Percentiles rank a stretch among this genome's conserved stretches.
Evolutionary conservation across 495 filamentous ascomycete species (phyloP).

Genomic region (Penicillium desertorum): DNA sequence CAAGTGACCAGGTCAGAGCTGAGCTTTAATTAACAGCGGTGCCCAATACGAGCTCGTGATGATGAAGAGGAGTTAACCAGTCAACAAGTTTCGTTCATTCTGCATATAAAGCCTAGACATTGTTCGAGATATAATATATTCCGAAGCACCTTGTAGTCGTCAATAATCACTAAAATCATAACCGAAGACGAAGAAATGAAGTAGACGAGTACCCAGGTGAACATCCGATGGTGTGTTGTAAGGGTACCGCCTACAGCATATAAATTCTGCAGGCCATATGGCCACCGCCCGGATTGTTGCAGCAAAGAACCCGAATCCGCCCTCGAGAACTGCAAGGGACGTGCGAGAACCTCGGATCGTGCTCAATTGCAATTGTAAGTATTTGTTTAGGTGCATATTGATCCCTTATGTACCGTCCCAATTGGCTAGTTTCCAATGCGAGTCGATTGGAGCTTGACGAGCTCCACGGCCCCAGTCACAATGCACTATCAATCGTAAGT

Average conservation of each 20-base stretch:
- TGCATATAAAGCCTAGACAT: background rate
- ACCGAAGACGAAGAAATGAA: background rate
- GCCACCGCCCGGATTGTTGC: conserved; percentile 8
- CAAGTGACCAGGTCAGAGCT: background rate
- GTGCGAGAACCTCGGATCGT: conserved; percentile 11
- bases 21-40: background rate
- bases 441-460: background rate
- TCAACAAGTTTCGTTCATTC: background rate
- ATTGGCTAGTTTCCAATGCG: background rate
- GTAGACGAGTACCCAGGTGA: background rate
- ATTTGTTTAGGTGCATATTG: background rate
- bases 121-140: background rate
- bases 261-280: background rate
- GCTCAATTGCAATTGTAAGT: conserved; percentile 16
- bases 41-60: conserved; percentile 9
- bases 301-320: conserved; percentile 14
- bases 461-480: background rate
- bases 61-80: background rate
- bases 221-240: background rate
- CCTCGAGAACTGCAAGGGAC: conserved; percentile 11
- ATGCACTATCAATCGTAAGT: conserved; percentile 12
- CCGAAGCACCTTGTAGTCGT: background rate
- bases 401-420: background rate
- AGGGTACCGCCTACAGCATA: background rate
- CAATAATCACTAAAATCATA: background rate